Evolutionary conservation across 441 rosid species (phyloP).

Genomic region (Melianthus villosus): DNA sequence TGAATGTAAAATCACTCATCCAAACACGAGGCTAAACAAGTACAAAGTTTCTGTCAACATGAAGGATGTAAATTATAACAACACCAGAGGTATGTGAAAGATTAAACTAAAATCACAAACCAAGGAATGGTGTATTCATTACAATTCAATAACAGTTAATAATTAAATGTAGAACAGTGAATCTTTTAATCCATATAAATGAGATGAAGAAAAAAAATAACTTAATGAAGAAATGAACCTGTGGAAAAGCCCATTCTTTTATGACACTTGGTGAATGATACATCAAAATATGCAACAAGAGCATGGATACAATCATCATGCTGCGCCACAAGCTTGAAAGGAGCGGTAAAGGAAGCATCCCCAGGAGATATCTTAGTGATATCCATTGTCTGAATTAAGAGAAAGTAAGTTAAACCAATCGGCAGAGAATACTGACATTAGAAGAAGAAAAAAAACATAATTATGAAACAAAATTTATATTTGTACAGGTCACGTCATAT

Average conservation of each 20-base stretch:
- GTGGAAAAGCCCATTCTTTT: slow-evolving; percentile 91
- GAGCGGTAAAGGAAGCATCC: slow-evolving; percentile 90
- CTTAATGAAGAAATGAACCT: slow-evolving; percentile 23
- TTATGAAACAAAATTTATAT: not conserved
- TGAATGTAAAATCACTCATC: no score
- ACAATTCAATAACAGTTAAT: not conserved
- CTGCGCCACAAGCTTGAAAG: slow-evolving; percentile 83
- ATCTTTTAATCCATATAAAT: not conserved
- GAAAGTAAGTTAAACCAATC: no score
- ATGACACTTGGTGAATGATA: slow-evolving; percentile 82
- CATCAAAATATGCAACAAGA: slow-evolving; percentile 87
- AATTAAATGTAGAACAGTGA: not conserved
- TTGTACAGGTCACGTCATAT: not conserved
- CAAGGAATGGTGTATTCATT: no score
- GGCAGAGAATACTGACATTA: not conserved
- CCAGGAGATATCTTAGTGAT: slow-evolving; percentile 82
- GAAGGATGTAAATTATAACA: no score
- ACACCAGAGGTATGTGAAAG: no score
- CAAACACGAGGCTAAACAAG: no score
- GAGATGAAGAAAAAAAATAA: no score
- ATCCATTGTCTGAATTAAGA: slow-evolving; percentile 61
- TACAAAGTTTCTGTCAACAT: no score
- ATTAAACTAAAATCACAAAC: no score
- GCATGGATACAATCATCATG: slow-evolving; percentile 94
- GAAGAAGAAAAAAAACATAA: not conserved